These are phyloP conservation scores for Acrocalymma vagum DNA, from an alignment of 2,329 filamentous ascomycete genomes.

Conservation along the genomic window DNA sequence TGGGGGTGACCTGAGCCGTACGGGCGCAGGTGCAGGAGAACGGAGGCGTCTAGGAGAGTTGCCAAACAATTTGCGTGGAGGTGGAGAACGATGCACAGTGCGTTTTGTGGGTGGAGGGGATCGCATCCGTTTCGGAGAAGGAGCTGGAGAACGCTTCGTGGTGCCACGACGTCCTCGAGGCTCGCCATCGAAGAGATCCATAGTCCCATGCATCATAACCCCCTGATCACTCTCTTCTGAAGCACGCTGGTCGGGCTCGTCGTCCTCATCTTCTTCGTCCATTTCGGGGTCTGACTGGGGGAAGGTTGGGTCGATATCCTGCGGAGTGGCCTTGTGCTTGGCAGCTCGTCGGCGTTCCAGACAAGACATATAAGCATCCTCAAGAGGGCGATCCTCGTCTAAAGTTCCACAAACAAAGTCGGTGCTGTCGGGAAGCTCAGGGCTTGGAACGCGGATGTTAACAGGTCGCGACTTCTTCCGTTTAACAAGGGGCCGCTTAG, in stretches of 20 bases:
- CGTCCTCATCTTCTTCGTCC: conserved; percentile 77
- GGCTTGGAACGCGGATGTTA: conserved; percentile 71
- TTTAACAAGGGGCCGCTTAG: conserved; percentile 35
- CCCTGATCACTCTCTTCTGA: conserved; percentile 69
- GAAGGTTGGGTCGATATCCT: conserved; percentile 92
- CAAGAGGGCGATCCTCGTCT: conserved; percentile 93
- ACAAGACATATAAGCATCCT: conserved; percentile 89
- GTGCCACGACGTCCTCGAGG: conserved; percentile 43
- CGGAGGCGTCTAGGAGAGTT: conserved; percentile 73
- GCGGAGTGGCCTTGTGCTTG: conserved; percentile 85
- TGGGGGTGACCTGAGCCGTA: conserved; percentile 70
- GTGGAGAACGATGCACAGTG: conserved; percentile 46
- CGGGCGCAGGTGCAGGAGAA: conserved; percentile 49
- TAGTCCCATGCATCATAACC: conserved; percentile 74
- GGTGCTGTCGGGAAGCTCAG: conserved; percentile 93
- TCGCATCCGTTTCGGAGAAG: conserved; percentile 69
- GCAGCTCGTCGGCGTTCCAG: conserved; percentile 81
- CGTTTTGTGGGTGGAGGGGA: conserved; percentile 57
- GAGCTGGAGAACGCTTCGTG: conserved; percentile 55
- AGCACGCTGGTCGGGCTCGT: conserved; percentile 55
- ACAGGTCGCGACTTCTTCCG: conserved; percentile 57
- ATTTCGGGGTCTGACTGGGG: conserved; percentile 91
- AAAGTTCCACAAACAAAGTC: conserved; percentile 99
- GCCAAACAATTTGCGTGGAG: conserved; percentile 68
- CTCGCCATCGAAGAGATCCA: conserved; percentile 71